Percentiles rank a stretch among this genome's conserved stretches.
Evolutionary conservation across 2,329 filamentous ascomycete species (phyloP).

Genomic region (Colletotrichum abscissum): DNA sequence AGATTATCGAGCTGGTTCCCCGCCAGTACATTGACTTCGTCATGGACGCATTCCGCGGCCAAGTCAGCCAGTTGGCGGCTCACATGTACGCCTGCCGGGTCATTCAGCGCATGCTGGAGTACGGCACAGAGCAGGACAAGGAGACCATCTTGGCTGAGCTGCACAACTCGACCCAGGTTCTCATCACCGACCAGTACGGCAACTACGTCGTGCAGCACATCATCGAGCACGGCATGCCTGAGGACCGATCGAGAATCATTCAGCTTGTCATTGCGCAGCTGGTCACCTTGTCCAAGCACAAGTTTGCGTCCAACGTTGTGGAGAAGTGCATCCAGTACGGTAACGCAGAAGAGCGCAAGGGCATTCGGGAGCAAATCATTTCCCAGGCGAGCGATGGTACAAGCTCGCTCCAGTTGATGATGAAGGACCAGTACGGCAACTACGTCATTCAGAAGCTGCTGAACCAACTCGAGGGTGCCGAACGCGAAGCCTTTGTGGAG

Average conservation of each 20-base stretch:
- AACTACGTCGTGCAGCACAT: conserved; percentile 98
- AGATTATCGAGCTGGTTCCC: conserved; percentile 85
- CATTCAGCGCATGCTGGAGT: conserved; percentile 90
- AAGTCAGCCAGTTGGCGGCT: conserved; percentile 78
- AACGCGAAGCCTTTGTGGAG: conserved; percentile 69
- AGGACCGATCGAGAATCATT: conserved; percentile 80
- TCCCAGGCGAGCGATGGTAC: conserved; percentile 72
- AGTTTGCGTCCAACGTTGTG: conserved; percentile 96
- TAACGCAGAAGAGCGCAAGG: conserved; percentile 73
- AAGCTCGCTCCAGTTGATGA: conserved; percentile 78
- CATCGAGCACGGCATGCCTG: conserved; percentile 79
- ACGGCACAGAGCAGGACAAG: conserved; percentile 79
- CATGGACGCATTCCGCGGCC: conserved; percentile 80
- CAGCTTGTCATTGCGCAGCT: conserved; percentile 78
- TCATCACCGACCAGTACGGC: conserved; percentile 90
- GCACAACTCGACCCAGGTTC: conserved; percentile 74
- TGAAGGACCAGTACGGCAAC: conserved; percentile 93
- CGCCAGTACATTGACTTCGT: conserved; percentile 86
- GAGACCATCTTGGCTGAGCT: conserved; percentile 81
- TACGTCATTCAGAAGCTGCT: conserved; percentile 96
- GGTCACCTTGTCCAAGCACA: conserved; percentile 87
- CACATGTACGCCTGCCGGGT: conserved; percentile 93
- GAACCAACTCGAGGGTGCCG: conserved; percentile 67
- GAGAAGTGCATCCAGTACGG: conserved; percentile 89
- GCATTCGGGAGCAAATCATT: conserved; percentile 74